Percentiles rank a stretch among this genome's conserved stretches.
Conservation (phyloP, 371 early-diverging fungal species). For the Phascolomyces articulosus region DNA sequence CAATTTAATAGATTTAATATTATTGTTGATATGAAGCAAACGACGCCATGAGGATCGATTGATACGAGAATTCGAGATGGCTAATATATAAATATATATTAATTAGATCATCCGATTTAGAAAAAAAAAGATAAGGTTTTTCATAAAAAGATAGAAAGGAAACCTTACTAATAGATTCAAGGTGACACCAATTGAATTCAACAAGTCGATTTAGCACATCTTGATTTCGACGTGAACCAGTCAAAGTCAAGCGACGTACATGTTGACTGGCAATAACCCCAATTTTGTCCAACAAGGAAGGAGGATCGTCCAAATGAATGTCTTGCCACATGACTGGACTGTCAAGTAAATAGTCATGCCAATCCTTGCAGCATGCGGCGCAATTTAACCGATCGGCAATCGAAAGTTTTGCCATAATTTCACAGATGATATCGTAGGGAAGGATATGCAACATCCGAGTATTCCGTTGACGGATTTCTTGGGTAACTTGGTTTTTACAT, state of each 20-base stretch:
- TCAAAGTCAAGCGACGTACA: neutral
- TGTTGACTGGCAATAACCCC: neutral
- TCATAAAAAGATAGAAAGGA: too few species aligned
- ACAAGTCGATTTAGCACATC: neutral
- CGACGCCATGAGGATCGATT: conserved; percentile 1
- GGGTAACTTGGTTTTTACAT: neutral
- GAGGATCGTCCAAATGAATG: neutral
- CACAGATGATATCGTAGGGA: neutral
- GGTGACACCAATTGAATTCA: neutral
- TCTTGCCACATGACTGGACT: conserved; percentile 6
- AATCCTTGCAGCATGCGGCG: neutral
- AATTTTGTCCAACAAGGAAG: neutral
- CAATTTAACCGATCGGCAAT: neutral
- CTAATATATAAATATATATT: neutral
- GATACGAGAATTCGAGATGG: neutral
- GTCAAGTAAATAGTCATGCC: neutral
- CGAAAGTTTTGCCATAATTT: neutral
- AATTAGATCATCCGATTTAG: too few species aligned
- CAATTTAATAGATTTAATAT: neutral
- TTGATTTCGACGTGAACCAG: neutral
- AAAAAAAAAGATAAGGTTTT: too few species aligned
- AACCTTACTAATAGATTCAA: neutral
- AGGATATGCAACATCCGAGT: neutral
- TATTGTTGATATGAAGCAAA: neutral
- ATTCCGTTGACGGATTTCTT: neutral